Evolutionary conservation across 2,329 filamentous ascomycete species (phyloP), one percentile per base, ranked within the genome.

Genomic region (Metarhizium album): DNA sequence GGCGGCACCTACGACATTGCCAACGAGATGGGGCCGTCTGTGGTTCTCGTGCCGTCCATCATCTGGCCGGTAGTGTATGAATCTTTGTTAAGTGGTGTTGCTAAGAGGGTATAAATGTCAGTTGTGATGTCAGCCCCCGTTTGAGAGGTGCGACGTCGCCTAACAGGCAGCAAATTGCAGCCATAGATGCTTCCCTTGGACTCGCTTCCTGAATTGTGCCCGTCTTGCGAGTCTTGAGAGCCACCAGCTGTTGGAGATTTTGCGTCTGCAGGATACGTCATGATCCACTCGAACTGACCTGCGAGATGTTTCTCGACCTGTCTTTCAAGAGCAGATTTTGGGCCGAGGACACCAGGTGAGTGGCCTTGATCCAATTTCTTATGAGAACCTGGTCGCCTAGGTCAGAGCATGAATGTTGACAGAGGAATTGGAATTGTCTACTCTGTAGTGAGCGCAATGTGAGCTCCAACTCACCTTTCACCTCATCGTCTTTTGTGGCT

Each of bases 241-340:
- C 45, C 51, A 46, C 54, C 52, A 48, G 54, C 49, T 42, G 55
- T 57, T 53, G 53, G 54, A 46, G 56, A 59, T 57, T 54, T 55
- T 31, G 55, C 52, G 58, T 64, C 55, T 51, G 56, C 57, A 45
- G 68, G 64, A 54, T 70, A 64, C 23, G 69, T 68, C 37, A 78
- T 60, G 50, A 77, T 60, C 67, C 70, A 78, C 58, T 77, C 72
- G 58, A 74, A 78, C 62, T 75, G 66, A 69, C 72, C 71, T 65
- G 69, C 66, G 54, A 69, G 62, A 60, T 76, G 73, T 55, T 65
- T 70, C 47, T 64, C 59, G 46, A 73, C 62, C 51, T 71, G 69
- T 45, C 35, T 40, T 20, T 53, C 46, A 14, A 43, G 40, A 24
- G 22, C 20, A n/a, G 22, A 43, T 43, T 16, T 43, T 23, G 40